phyloP scores from a whole-genome alignment of 768 basidiomycete species.

The Exsudoporus frostii region DNA sequence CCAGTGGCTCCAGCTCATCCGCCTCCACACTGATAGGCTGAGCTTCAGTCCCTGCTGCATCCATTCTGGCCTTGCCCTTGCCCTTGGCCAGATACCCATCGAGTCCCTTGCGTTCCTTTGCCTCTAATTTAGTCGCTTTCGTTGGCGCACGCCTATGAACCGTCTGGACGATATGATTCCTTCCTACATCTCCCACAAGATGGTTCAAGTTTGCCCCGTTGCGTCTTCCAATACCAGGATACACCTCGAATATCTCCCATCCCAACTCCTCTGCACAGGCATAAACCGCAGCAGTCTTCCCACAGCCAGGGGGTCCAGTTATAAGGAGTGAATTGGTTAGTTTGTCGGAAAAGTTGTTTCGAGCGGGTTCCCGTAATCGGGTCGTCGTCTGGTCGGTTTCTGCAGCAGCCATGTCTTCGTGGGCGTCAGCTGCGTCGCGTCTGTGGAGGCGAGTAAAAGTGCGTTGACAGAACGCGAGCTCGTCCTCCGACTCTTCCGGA shows the following conservation, averaged over 20 bases:
- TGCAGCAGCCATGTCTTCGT: conserved; percentile 2
- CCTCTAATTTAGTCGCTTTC: conserved; percentile 4
- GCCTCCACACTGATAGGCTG: conserved; percentile 24
- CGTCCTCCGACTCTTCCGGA: conserved; percentile 38
- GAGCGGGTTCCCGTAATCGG: conserved; percentile 11
- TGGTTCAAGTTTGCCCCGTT: conserved; percentile 73
- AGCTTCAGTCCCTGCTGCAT: conserved; percentile 15
- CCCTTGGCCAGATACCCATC: conserved; percentile 16
- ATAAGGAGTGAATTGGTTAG: conserved; percentile 88
- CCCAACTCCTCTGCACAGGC: conserved; percentile 92
- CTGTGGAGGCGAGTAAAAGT: conserved; percentile 21
- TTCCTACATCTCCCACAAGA: conserved; percentile 89
- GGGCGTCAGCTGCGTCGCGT: neutral
- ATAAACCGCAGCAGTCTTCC: conserved; percentile 92
- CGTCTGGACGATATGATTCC: conserved; percentile 77
- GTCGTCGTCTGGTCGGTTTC: conserved; percentile 4
- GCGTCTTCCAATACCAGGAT: conserved; percentile 91
- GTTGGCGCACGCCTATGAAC: conserved; percentile 12
- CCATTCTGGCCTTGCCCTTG: neutral
- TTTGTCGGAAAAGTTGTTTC: conserved; percentile 36
- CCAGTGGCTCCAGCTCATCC: conserved; percentile 1
- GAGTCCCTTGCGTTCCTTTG: conserved; percentile 11
- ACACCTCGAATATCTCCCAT: conserved; percentile 96
- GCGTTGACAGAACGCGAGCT: conserved; percentile 27
- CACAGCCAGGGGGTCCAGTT: conserved; percentile 75